Evolutionary conservation across 2,329 filamentous ascomycete species (phyloP).

Genomic region (Aplosporella prunicola): DNA sequence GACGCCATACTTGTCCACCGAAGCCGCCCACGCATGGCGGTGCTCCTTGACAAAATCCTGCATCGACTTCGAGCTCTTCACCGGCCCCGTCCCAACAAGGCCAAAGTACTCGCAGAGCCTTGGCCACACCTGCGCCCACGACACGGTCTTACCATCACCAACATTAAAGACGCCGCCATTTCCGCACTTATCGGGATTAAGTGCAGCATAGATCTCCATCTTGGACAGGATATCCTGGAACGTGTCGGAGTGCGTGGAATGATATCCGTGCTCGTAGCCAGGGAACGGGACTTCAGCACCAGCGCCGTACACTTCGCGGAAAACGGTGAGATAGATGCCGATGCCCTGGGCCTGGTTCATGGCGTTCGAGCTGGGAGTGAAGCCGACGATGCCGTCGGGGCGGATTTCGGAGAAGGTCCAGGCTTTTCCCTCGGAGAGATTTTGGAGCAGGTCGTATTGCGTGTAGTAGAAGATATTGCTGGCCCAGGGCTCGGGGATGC

Average conservation of each 20-base stretch:
- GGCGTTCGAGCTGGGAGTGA: conserved; percentile 33
- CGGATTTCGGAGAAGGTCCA: conserved; percentile 35
- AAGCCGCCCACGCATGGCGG: conserved; percentile 20
- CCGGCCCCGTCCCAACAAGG: conserved; percentile 31
- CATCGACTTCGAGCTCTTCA: conserved; percentile 20
- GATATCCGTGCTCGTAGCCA: conserved; percentile 29
- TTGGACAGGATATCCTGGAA: conserved; percentile 35
- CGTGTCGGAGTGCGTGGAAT: conserved; percentile 30
- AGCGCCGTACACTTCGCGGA: conserved; percentile 28
- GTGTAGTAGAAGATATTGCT: conserved; percentile 34
- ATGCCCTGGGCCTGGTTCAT: conserved; percentile 30
- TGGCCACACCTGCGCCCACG: conserved; percentile 39
- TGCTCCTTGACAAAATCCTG: conserved; percentile 22
- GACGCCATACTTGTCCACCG: conserved; percentile 20
- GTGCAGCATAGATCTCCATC: conserved; percentile 33
- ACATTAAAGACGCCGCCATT: conserved; percentile 34
- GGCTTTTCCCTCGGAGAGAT: conserved; percentile 27
- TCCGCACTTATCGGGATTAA: conserved; percentile 27
- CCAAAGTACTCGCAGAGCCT: conserved; percentile 39
- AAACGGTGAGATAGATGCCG: conserved; percentile 31
- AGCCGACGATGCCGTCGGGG: conserved; percentile 35
- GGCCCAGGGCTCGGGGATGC: conserved; percentile 26
- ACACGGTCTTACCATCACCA: conserved; percentile 28
- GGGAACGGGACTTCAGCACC: conserved; percentile 32
- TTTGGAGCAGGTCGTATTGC: conserved; percentile 31